Base-by-base conservation (phyloP, 2,329 filamentous ascomycete genomes). In the Penicillium thymicola region DNA sequence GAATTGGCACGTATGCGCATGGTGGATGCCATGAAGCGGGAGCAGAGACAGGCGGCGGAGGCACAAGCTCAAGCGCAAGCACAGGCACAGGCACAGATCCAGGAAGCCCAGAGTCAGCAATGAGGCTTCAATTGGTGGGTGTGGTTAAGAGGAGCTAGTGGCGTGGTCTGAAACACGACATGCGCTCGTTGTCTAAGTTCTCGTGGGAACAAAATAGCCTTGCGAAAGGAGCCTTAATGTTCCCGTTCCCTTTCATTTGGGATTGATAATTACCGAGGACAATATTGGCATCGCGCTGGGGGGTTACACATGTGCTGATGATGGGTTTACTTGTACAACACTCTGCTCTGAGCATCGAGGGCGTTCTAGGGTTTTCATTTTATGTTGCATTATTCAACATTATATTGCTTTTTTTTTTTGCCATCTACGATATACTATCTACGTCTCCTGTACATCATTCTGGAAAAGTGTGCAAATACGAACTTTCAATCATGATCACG, bases 1-100 rank as follows among this genome's bases (percentile, higher is more conserved):
- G 94, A 99, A 78, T 79, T 95, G 64, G 82, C 89, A 70, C 81
- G 90, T 62, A 80, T 94, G 72, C 67, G 72, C 28, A 67, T 64
- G 65, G 72, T 86, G 83, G 71, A 77, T 72, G 63, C 74, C 68
- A 62, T 78, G 74, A 73, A 77, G 51, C 76, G 81, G 61, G 78
- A 79, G 65, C 72, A 71, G 67, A 75, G 81, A 47, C 59, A 69
- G 81, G 69, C 66, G 72, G 54, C 62, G 69, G 51, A 55, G 18
- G 53, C 53, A 49, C 56, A 64, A 32, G 51, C 45, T 18, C 56
- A 62, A 54, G 54, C 58, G 16, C 60, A 61, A 44, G 47, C 54
- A 1, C 61, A 65, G 42, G 36, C 50, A 13, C 47, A 61, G 50
- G 51, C 57, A 28, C 59, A 63, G 53, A 47, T 51, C 7, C 63